These are phyloP conservation scores for Termitomyces sp. DNA, from an alignment of 768 basidiomycete genomes.

Conservation along the genomic window DNA sequence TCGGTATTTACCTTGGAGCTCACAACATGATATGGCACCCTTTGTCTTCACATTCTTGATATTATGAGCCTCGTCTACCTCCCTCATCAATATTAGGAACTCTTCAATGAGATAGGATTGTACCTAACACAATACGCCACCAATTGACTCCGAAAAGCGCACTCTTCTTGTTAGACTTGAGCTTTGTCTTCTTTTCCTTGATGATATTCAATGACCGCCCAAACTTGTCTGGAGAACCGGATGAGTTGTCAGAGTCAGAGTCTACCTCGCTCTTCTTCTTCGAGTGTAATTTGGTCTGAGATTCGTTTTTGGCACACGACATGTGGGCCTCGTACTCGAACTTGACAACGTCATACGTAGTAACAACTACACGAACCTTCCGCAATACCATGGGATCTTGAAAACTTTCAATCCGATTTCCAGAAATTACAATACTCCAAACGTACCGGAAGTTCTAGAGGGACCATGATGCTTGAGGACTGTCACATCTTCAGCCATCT, in stretches of 20 bases:
- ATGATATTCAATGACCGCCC: constrained; percentile 36
- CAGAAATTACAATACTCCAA: background rate
- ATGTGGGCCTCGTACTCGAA: constrained; percentile 64
- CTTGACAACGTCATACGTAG: constrained; percentile 80
- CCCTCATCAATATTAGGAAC: background rate
- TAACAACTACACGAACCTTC: constrained; percentile 69
- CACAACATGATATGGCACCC: constrained; percentile 72
- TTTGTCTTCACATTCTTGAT: constrained; percentile 87
- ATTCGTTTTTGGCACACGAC: constrained; percentile 49
- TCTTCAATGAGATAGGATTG: constrained; percentile 12
- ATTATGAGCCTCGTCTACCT: constrained; percentile 86
- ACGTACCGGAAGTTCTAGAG: constrained; percentile 59
- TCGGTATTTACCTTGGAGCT: constrained; percentile 67
- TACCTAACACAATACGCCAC: constrained; percentile 84
- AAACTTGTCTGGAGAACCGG: constrained; percentile 36
- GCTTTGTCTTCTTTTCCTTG: constrained; percentile 36
- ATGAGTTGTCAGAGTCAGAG: constrained; percentile 29
- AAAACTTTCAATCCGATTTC: background rate
- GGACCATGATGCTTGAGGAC: constrained; percentile 86
- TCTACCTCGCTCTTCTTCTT: constrained; percentile 30
- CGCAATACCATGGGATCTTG: constrained; percentile 51
- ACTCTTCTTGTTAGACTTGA: constrained; percentile 44
- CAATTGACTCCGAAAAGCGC: constrained; percentile 77
- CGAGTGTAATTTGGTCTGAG: constrained; percentile 36
- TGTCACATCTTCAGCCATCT: constrained; percentile 57